These are phyloP conservation scores for Penicillium sp. DNA, from an alignment of 2,329 filamentous ascomycete genomes.

Conservation along the genomic window DNA sequence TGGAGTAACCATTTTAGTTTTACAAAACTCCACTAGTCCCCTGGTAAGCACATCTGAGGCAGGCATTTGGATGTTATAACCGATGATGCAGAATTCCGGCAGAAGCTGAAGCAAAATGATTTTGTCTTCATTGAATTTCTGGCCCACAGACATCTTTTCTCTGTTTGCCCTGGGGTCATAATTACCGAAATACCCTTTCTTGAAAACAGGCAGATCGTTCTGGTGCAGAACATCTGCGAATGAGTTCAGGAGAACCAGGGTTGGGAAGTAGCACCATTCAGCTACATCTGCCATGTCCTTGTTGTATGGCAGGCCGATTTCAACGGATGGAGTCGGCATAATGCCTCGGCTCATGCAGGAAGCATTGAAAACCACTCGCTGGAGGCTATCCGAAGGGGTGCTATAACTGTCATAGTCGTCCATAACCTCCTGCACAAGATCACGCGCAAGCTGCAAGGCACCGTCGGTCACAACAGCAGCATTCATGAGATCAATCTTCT, in stretches of 20 bases:
- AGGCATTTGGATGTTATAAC: constrained; percentile 21
- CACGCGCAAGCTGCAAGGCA: too few relatives aligned
- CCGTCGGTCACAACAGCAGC: too few relatives aligned
- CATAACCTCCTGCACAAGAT: too few relatives aligned
- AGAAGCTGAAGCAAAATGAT: constrained; percentile 25
- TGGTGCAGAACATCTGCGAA: constrained; percentile 24
- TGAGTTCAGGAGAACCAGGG: constrained; percentile 17
- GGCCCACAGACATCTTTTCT: constrained; percentile 23
- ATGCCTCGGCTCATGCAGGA: too few relatives aligned
- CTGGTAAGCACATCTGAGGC: constrained; percentile 31
- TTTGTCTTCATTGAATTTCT: constrained; percentile 39
- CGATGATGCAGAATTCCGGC: background rate
- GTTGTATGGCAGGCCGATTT: constrained; percentile 29
- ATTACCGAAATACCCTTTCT: constrained; percentile 27
- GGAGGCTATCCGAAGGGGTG: too few relatives aligned
- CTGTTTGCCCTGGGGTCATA: constrained; percentile 33
- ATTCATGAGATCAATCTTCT: too few relatives aligned
- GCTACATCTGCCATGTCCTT: constrained; percentile 28
- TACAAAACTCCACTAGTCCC: constrained; percentile 27
- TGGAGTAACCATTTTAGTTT: constrained; percentile 27
- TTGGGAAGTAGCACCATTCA: constrained; percentile 25
- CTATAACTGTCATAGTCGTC: too few relatives aligned
- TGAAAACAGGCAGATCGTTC: constrained; percentile 26
- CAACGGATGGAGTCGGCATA: constrained; percentile 15
- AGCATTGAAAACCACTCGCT: too few relatives aligned